phyloP scores from a whole-genome alignment of 2,329 filamentous ascomycete species.

The Pseudogymnoascus verrucosus region DNA sequence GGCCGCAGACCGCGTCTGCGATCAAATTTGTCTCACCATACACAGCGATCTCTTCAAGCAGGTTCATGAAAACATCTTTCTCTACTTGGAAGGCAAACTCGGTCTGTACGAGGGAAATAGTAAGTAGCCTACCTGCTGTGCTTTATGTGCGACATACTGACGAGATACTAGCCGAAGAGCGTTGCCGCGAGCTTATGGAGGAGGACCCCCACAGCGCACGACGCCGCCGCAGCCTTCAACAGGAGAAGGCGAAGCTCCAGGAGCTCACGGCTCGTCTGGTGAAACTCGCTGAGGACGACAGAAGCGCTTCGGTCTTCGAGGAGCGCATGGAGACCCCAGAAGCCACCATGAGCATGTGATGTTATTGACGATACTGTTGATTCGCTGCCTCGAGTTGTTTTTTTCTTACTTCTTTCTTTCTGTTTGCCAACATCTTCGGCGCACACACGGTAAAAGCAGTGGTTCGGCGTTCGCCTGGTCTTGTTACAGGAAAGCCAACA shows the following conservation, averaged over 20 bases:
- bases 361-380: not conserved
- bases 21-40: conserved; percentile 30
- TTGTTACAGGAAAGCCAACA: not conserved
- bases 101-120: conserved; percentile 11
- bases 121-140: conserved; percentile 8
- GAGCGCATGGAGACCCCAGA: not conserved
- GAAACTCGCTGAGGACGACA: conserved; percentile 9
- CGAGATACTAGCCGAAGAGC: conserved; percentile 9
- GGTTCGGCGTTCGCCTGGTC: conserved; percentile 1
- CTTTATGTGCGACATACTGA: not conserved
- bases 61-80: conserved; percentile 9
- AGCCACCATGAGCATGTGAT: not conserved
- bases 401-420: not conserved
- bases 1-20: conserved; percentile 56
- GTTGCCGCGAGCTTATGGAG: conserved; percentile 13
- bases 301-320: not conserved
- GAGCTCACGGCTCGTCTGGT: conserved; percentile 10
- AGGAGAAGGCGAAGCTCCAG: conserved; percentile 10
- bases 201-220: conserved; percentile 10
- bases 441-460: not conserved
- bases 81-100: conserved; percentile 14
- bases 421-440: not conserved
- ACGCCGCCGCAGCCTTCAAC: conserved; percentile 1
- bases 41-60: conserved; percentile 12
- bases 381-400: not conserved